Percentiles rank a stretch among this genome's conserved stretches.
phyloP scores from a whole-genome alignment of 495 filamentous ascomycete species.

The Penicillium salamii region DNA sequence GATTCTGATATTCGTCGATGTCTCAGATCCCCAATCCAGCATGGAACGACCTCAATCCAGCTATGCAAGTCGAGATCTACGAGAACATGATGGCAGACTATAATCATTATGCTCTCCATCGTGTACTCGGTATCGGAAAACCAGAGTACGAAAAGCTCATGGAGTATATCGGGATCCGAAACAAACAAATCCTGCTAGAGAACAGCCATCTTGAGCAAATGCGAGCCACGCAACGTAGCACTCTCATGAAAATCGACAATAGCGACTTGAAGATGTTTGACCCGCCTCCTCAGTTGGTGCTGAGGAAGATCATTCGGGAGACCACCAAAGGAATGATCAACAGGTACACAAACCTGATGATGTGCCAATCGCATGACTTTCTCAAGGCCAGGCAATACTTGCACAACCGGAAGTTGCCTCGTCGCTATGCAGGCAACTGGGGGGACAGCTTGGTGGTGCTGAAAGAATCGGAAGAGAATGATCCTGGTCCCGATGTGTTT shows the following conservation, averaged over 20 bases:
- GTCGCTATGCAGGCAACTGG: conserved; percentile 33
- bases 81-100: conserved; percentile 25
- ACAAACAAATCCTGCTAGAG: conserved; percentile 27
- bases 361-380: conserved; percentile 28
- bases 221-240: conserved; percentile 29
- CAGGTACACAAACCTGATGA: conserved; percentile 15
- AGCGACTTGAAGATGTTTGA: conserved; percentile 12
- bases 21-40: conserved; percentile 14
- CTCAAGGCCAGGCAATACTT: conserved; percentile 28
- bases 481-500: conserved; percentile 7
- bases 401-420: conserved; percentile 21
- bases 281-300: conserved; percentile 21
- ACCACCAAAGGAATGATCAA: conserved; percentile 4
- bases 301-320: conserved; percentile 18
- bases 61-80: conserved; percentile 36
- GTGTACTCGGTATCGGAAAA: conserved; percentile 25
- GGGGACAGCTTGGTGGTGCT: conserved; percentile 19
- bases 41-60: conserved; percentile 34
- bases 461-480: not conserved
- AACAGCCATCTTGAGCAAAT: conserved; percentile 26
- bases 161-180: conserved; percentile 14
- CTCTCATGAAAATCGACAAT: conserved; percentile 30
- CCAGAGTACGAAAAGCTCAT: conserved; percentile 17
- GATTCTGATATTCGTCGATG: not conserved
- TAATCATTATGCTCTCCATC: conserved; percentile 13